phyloP scores from a whole-genome alignment of 202 grass and related monocot species.

The Bolboschoenoplectus hybrid region DNA sequence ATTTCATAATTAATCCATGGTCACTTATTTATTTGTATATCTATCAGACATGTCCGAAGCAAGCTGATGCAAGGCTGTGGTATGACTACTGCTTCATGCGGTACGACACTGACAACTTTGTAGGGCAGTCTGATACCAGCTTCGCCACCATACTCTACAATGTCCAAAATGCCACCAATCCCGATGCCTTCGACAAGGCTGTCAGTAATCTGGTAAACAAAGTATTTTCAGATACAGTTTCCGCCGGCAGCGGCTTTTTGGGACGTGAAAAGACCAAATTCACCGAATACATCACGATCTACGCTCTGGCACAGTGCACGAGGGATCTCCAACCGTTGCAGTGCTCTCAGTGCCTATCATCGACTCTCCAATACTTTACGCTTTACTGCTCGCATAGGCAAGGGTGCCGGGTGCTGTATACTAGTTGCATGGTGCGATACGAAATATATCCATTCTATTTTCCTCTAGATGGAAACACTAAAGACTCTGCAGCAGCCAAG shows the following conservation, averaged over 20 bases:
- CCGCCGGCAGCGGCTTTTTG: slow-evolving; percentile 51
- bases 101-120: slow-evolving; percentile 59
- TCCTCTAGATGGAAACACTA: slow-evolving; percentile 47
- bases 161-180: slow-evolving; percentile 49
- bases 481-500: not conserved
- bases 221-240: slow-evolving; percentile 46
- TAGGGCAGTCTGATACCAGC: slow-evolving; percentile 59
- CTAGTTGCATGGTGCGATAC: slow-evolving; percentile 85
- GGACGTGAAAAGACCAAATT: slow-evolving; percentile 57
- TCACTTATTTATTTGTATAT: not conserved
- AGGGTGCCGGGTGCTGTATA: slow-evolving; percentile 81
- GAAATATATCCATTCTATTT: slow-evolving; percentile 96
- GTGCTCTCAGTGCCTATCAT: slow-evolving; percentile 74
- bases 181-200: slow-evolving; percentile 53
- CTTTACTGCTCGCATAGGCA: slow-evolving; percentile 57
- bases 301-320: slow-evolving; percentile 88
- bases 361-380: slow-evolving; percentile 58
- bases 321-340: slow-evolving; percentile 58
- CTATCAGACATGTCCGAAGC: slow-evolving; percentile 51
- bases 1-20: not conserved
- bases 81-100: slow-evolving; percentile 93
- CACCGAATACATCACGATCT: slow-evolving; percentile 63
- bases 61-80: slow-evolving; percentile 75
- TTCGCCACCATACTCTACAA: slow-evolving; percentile 50
- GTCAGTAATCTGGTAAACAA: slow-evolving; percentile 51